Evolutionary conservation across 306 rosid genomes (phyloP).

Genomic region (Ormosia semicastrata): DNA sequence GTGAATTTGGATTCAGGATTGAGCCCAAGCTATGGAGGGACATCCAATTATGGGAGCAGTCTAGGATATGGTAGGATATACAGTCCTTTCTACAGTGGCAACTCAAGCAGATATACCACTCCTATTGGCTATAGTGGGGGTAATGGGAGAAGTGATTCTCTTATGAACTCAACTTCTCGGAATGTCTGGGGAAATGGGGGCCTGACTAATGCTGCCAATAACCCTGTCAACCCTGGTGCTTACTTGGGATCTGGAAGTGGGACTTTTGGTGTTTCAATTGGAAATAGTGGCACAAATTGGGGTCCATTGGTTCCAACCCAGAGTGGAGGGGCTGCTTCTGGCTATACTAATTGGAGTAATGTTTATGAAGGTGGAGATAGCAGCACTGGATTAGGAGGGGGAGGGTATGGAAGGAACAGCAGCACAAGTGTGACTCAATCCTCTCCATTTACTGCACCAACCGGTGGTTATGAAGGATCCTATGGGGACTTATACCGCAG

Average conservation of each 20-base stretch:
- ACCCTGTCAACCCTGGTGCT: constrained; percentile 44
- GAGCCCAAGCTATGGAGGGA: constrained; percentile 62
- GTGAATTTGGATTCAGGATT: constrained; percentile 68
- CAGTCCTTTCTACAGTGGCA: constrained; percentile 65
- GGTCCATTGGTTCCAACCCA: constrained; percentile 42
- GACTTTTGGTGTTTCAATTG: constrained; percentile 65
- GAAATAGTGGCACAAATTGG: constrained; percentile 62
- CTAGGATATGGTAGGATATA: constrained; percentile 67
- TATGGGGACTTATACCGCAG: constrained; percentile 62
- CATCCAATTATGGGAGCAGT: constrained; percentile 58
- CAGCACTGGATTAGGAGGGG: constrained; percentile 59
- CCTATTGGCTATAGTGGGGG: constrained; percentile 72
- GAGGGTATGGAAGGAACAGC: constrained; percentile 67
- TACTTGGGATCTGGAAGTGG: constrained; percentile 64
- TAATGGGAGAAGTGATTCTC: constrained; percentile 64
- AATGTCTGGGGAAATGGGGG: constrained; percentile 80
- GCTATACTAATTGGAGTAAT: constrained; percentile 48
- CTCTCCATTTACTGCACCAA: constrained; percentile 53
- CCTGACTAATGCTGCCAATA: constrained; percentile 46
- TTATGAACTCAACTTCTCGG: constrained; percentile 55
- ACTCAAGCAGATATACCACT: constrained; percentile 63
- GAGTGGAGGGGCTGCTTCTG: constrained; percentile 58
- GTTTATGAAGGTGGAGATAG: constrained; percentile 61
- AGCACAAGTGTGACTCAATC: constrained; percentile 41
- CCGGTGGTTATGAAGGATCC: constrained; percentile 68